A percentile compares a stretch with the other conserved stretches of the same genome.
These are phyloP conservation scores for Nicotiana knightiana DNA, from an alignment of 257 asterid species.

Conservation along the genomic window DNA sequence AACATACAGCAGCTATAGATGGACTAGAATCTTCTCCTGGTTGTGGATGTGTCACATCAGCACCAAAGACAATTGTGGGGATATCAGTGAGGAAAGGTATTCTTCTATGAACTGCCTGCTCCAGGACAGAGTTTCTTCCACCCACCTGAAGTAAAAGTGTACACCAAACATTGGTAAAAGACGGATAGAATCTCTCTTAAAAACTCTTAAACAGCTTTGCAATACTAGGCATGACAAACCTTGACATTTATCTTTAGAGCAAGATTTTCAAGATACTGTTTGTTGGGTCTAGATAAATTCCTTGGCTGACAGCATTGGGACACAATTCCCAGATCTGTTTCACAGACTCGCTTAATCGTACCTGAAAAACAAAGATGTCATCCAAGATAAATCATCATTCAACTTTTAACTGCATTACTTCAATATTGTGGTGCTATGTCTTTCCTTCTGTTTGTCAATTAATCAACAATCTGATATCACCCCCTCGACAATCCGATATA, in stretches of 20 bases:
- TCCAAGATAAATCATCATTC: not conserved
- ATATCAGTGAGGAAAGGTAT: conserved; percentile 38
- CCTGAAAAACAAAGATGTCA: conserved; percentile 33
- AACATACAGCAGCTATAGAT: conserved; percentile 77
- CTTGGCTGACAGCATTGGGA: conserved; percentile 76
- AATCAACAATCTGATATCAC: not conserved
- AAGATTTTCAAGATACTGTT: conserved; percentile 66
- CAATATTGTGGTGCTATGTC: not conserved
- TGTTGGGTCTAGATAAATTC: conserved; percentile 15
- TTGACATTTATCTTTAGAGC: conserved; percentile 76
- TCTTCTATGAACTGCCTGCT: conserved; percentile 21
- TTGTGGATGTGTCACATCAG: conserved; percentile 88
- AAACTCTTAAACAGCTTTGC: not conserved
- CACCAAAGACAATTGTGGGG: conserved; percentile 79
- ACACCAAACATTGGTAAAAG: not conserved
- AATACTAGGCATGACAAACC: conserved; percentile 31
- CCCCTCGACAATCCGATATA: not conserved
- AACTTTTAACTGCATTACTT: not conserved
- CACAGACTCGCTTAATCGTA: conserved; percentile 61
- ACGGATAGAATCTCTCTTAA: not conserved
- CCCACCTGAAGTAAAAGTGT: conserved; percentile 50
- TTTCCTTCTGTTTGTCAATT: not conserved
- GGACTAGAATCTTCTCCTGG: conserved; percentile 86
- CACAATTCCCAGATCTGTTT: conserved; percentile 80
- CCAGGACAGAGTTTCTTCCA: conserved; percentile 56